Evolutionary conservation across 805 yeast species (phyloP).

Genomic region (Monosporozyma siamensis): DNA sequence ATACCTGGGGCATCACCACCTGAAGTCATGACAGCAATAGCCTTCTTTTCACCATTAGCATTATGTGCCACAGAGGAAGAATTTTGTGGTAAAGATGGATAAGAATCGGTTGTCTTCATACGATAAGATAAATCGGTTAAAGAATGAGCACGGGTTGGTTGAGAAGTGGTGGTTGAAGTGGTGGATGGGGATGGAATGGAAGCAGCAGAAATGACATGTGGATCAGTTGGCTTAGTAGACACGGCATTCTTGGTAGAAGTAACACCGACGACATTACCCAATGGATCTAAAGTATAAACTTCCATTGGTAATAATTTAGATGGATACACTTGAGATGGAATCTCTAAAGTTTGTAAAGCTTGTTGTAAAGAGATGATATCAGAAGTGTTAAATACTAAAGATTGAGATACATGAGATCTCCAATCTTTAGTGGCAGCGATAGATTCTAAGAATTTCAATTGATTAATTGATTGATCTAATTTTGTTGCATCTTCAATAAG

Average conservation of each 20-base stretch:
- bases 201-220: constrained; percentile 7
- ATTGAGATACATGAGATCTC: constrained; percentile 39
- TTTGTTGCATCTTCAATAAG: constrained; percentile 13
- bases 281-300: constrained; percentile 70
- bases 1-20: constrained; percentile 81
- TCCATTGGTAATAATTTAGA: constrained; percentile 67
- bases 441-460: constrained; percentile 6
- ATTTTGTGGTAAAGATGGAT: constrained; percentile 20
- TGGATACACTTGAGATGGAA: constrained; percentile 53
- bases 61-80: neutral
- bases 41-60: constrained; percentile 21
- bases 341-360: constrained; percentile 20
- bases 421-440: constrained; percentile 33
- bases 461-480: constrained; percentile 23
- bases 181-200: neutral
- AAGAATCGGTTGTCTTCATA: constrained; percentile 10
- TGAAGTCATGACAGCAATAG: constrained; percentile 70
- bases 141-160: constrained; percentile 18
- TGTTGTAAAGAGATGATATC: constrained; percentile 23
- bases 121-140: constrained; percentile 17
- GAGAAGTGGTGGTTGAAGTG: constrained; percentile 3
- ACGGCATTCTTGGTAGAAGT: constrained; percentile 52
- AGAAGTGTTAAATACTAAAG: constrained; percentile 31
- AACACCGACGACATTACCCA: constrained; percentile 77
- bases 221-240: constrained; percentile 32